Base-by-base conservation (phyloP, 106 monocot species). In the Alisma plantagoaquatica region DNA sequence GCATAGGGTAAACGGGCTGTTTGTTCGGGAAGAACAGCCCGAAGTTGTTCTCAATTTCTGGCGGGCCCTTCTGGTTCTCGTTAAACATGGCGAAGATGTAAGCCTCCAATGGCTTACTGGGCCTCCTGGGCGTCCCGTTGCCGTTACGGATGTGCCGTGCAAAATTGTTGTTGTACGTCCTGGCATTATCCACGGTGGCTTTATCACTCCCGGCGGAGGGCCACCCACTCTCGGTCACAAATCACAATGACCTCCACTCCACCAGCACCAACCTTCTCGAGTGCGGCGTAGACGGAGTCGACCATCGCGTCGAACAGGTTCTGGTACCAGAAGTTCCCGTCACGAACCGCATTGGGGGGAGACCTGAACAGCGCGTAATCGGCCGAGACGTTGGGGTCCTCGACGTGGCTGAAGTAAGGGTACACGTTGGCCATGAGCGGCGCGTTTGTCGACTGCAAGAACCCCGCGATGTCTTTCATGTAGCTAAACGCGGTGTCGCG, bases 351-450 rank as follows among this genome's bases (percentile, higher is more conserved):
- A 2, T 28, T 20, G 5, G 16, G 62, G 1, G n/a, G n/a, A n/a
- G n/a, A 32, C 15, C 33, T 56, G 62, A 70, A 63, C 17, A 63
- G 33, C 3, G 62, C 62, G 46, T 62, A 70, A 29, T 45, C 53
- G 11, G 63, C 38, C 26, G 14, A 6, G 10, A 70, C 46, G 46
- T 56, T 33, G 11, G 54, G 55, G 27, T 70, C 54, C 12, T 41
- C 47, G 10, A 55, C 52, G 55, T 62, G 63, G 17, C 57, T 49
- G 62, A 70, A 70, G 70, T 70, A 70, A n/a, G n/a, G n/a, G n/a
- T n/a, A n/a, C n/a, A n/a, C n/a, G n/a, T n/a, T n/a, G n/a, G n/a
- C n/a, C n/a, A 9, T 61, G 70, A 70, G 46, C 0, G 70, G 70
- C 1, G 47, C 8, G 16, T 27, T 21, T 1, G 9, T 55, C 3